Conservation (phyloP, 306 rosid genomes). For the Prunus dulcis region DNA sequence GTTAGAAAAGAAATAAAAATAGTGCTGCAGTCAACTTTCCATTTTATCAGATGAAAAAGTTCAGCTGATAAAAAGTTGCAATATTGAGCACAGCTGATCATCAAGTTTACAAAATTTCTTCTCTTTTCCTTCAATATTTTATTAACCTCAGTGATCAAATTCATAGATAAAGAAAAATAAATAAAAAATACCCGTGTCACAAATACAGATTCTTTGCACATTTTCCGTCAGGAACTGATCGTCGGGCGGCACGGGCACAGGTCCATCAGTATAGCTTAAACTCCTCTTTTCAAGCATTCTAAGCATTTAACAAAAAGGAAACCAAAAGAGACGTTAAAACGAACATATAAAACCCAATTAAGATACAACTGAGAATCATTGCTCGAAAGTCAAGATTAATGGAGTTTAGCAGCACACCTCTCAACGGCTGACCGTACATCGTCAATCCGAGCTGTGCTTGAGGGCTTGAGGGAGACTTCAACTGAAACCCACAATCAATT, state of each 20-base stretch:
- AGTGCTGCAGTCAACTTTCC: background rate
- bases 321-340: background rate
- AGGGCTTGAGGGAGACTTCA: conserved; percentile 77
- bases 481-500: conserved; percentile 36
- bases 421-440: conserved; percentile 75
- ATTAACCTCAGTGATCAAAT: background rate
- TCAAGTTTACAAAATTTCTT: conserved; percentile 1
- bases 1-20: background rate
- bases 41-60: background rate
- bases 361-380: background rate
- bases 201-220: conserved; percentile 69
- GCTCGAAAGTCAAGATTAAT: background rate
- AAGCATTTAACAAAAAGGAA: conserved; percentile 11
- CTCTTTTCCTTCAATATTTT: background rate
- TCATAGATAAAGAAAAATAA: background rate
- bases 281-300: conserved; percentile 97
- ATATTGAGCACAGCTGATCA: background rate
- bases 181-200: conserved; percentile 59
- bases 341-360: conserved; percentile 10
- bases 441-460: conserved; percentile 66
- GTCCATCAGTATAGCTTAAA: conserved; percentile 83
- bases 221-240: conserved; percentile 68
- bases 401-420: conserved; percentile 34
- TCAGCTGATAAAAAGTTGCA: background rate
- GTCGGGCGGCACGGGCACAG: conserved; percentile 64